Base-by-base conservation (phyloP, 352 stramenopile genomes). In the Hyaloperonospora brassicae region DNA sequence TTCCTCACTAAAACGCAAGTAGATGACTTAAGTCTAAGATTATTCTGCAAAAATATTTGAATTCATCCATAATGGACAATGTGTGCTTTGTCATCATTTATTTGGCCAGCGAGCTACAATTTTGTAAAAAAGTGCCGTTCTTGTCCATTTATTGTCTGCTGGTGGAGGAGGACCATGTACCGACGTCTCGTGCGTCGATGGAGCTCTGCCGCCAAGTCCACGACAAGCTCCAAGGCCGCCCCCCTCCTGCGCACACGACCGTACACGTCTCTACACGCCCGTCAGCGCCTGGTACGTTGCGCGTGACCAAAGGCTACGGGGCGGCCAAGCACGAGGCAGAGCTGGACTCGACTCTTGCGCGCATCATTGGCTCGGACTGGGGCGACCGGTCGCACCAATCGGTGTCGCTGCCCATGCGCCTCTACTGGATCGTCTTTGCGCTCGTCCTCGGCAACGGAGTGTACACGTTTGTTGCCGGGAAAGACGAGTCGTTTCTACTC, bases 311-410 rank as follows among this genome's bases (percentile, higher is more conserved):
- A 21, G 55, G 50, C 24, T 68, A 56, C 38, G 60, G 61, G 9
- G 56, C 39, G 5, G 54, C 58, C 8, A 76, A 70, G 52, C 60
- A 69, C 38, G 69, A 78, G 40, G 60, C 75, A 10, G 71, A 84
- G 42, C 43, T 80, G 50, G 73, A 84, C 53, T 80, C 73, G 55
- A 79, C 73, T 4, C 59, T 84, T 12, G 73, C 73, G 51, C 76
- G 79, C 35, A 68, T 89, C 59, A 79, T 89, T 24, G 79, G 79
- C 42, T 89, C 79, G 6, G 79, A 89, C 57, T 89, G 79, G 79
- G 79, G 70, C 38, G 79, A 89, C 50, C 79, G 79, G 17, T 76
- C 76, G 38, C 69, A 72, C 27, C 79, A 89, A 66, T 62, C 61
- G 22, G 68, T 89, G 47, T 82, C 79, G 39, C 45, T 82, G 30